phyloP scores from a whole-genome alignment of 2,329 filamentous ascomycete genomes.

The Ascochyta koolunga region DNA sequence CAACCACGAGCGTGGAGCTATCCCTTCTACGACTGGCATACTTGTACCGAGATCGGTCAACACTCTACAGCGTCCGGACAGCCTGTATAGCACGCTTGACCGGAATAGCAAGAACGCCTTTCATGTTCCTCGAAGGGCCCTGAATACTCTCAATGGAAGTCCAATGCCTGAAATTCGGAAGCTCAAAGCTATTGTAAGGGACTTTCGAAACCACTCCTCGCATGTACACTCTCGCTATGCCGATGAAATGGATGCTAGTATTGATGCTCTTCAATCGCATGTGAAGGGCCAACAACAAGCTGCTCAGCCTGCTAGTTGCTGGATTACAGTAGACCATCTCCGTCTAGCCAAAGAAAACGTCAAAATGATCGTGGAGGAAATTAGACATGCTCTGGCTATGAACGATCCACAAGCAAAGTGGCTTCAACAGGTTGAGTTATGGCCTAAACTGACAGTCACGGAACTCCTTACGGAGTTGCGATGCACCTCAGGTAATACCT shows the following conservation, averaged over 20 bases:
- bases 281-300: background rate
- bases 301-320: background rate
- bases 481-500: constrained; percentile 34
- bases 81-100: background rate
- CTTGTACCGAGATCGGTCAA: background rate
- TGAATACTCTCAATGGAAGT: background rate
- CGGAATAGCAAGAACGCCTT: background rate
- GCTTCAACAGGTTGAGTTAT: constrained; percentile 52
- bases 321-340: constrained; percentile 14
- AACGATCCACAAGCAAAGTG: constrained; percentile 46
- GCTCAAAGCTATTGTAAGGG: constrained; percentile 22
- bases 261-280: constrained; percentile 35
- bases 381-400: constrained; percentile 13
- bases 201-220: constrained; percentile 30
- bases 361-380: constrained; percentile 5
- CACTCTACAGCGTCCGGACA: background rate
- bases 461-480: constrained; percentile 58
- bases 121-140: background rate
- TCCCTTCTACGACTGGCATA: background rate
- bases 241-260: constrained; percentile 44
- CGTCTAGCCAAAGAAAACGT: constrained; percentile 22
- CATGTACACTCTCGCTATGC: constrained; percentile 50
- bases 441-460: constrained; percentile 54
- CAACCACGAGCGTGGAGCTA: background rate
- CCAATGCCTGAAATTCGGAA: background rate